Percentiles rank a stretch among this genome's conserved stretches.
Conservation (phyloP, 1,284 basidiomycete genomes). For the Flammula alnicola region DNA sequence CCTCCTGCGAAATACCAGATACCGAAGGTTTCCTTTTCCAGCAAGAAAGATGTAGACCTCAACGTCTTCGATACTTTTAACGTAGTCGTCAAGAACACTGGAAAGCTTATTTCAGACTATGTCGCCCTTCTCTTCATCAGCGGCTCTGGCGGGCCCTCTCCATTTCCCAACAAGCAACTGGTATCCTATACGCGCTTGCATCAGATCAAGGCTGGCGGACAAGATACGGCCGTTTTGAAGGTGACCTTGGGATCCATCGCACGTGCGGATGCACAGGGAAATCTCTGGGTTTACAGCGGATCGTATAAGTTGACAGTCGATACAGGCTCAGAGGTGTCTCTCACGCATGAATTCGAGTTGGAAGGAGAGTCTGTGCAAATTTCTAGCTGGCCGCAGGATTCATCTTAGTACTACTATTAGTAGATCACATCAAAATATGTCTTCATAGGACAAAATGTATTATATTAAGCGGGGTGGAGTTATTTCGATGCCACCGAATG, state of each 20-base stretch:
- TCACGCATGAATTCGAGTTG: constrained; percentile 46
- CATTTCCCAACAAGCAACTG: constrained; percentile 56
- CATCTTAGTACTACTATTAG: constrained; percentile 7
- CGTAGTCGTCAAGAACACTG: constrained; percentile 53
- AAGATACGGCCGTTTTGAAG: constrained; percentile 41
- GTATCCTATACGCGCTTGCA: constrained; percentile 54
- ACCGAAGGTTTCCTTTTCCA: constrained; percentile 39
- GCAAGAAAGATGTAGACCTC: constrained; percentile 43
- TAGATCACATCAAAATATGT: neutral
- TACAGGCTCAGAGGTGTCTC: constrained; percentile 31
- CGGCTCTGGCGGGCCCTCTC: constrained; percentile 51
- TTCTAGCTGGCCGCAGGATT: constrained; percentile 41
- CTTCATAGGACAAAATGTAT: neutral
- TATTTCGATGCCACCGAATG: too few species aligned
- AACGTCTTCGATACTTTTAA: constrained; percentile 52
- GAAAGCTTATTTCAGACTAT: constrained; percentile 55
- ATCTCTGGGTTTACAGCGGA: constrained; percentile 51
- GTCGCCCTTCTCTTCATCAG: constrained; percentile 58
- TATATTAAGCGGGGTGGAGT: neutral
- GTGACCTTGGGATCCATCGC: constrained; percentile 56
- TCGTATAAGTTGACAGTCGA: constrained; percentile 52
- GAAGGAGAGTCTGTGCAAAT: constrained; percentile 46
- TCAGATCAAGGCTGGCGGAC: constrained; percentile 40
- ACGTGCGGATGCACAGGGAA: constrained; percentile 51
- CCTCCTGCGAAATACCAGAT: constrained; percentile 45